Evolutionary conservation across 2,329 filamentous ascomycete genomes (phyloP), one percentile per base, ranked within the genome.

Genomic region (Monosporascus sp.): DNA sequence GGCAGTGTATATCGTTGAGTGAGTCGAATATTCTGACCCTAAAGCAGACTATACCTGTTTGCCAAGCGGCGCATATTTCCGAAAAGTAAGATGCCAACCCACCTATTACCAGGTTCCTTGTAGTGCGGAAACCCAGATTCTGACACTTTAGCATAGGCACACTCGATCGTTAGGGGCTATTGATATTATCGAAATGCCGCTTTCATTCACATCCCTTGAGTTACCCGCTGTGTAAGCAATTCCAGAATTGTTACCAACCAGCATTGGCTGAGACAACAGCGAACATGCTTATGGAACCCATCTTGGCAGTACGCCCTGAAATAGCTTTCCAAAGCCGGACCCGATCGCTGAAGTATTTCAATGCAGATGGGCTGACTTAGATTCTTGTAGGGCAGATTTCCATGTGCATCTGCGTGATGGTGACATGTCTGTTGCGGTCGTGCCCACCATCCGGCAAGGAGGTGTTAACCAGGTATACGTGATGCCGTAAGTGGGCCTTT

Each of bases 391-490:
- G 40, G 59, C 57, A 14, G 61, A 63, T 50, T 55, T 63, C 17
- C 61, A 74, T 57, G 77, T 80, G 46, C 78, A 80, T 61, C 65
- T 81, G 48, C 70, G 78, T 35, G 75, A 79, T 66, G 75, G 74
- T 17, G 70, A 73, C 31, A 80, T 80, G 77, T 74, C 74, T 56
- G 72, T 76, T 63, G 65, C 75, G 2, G 76, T 80, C 50, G 74
- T 73, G 35, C 75, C 75, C 5, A 78, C 74, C 22, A 78, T 80
- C 59, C 71, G 77, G 49, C 60, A 69, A 55, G 78, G 78, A 55
- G 78, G 77, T 56, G 76, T 77, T 55, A 76, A 79, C 63, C 77
- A 74, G 35, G 77, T 80, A 38, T 79, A 74, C 67, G 77, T 80
- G 35, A 79, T 79, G 76, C 78, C 78, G 43, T 46, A 17, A 46